phyloP scores from a whole-genome alignment of 2,329 filamentous ascomycete species.

The Volutella citrinella region DNA sequence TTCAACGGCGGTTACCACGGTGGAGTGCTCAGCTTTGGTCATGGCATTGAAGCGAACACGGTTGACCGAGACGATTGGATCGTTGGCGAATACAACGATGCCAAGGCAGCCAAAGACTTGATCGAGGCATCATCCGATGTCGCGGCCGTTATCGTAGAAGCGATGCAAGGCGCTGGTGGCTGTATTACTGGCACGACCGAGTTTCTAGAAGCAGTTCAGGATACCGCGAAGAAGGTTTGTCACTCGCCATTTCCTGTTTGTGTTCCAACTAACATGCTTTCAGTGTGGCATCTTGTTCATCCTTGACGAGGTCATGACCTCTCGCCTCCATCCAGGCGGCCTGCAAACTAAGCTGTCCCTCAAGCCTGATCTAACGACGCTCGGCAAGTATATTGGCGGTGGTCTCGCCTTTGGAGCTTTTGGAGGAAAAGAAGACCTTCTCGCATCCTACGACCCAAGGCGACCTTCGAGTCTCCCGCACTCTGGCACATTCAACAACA shows the following conservation, averaged over 20 bases:
- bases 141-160: constrained; percentile 64
- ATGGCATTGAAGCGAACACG: constrained; percentile 38
- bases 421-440: constrained; percentile 57
- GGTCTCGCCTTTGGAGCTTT: constrained; percentile 67
- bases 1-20: constrained; percentile 45
- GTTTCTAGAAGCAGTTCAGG: constrained; percentile 52
- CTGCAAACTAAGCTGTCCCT: constrained; percentile 41
- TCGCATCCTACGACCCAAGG: constrained; percentile 55
- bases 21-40: constrained; percentile 34
- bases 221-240: constrained; percentile 38
- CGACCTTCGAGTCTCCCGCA: constrained; percentile 42
- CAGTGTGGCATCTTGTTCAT: constrained; percentile 57
- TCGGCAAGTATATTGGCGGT: constrained; percentile 67
- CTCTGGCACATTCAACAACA: constrained; percentile 68
- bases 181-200: constrained; percentile 46
- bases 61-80: constrained; percentile 55
- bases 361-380: constrained; percentile 58
- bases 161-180: constrained; percentile 63
- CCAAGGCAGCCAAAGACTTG: constrained; percentile 40
- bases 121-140: constrained; percentile 46
- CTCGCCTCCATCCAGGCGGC: constrained; percentile 51
- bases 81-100: constrained; percentile 60
- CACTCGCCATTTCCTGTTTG: background rate
- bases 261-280: background rate
- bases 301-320: constrained; percentile 71